phyloP scores from a whole-genome alignment of 768 basidiomycete genomes.

The Russula lepida region DNA sequence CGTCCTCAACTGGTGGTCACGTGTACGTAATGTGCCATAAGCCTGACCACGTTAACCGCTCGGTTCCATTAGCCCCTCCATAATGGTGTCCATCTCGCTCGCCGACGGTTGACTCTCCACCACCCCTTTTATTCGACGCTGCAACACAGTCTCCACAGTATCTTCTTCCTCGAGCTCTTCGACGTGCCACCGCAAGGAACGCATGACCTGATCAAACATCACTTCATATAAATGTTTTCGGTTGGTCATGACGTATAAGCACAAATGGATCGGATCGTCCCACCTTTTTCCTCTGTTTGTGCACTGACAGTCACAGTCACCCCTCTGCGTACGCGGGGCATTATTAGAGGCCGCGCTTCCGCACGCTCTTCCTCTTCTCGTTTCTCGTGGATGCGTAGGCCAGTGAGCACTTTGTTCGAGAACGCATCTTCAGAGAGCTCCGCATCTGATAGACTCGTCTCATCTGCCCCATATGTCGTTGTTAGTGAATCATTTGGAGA shows the following conservation, averaged over 20 bases:
- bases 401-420: conserved; percentile 29
- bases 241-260: neutral
- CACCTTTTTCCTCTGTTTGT: conserved; percentile 34
- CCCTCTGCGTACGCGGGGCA: conserved; percentile 25
- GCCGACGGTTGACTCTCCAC: conserved; percentile 31
- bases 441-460: conserved; percentile 36
- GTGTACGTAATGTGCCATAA: neutral
- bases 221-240: conserved; percentile 23
- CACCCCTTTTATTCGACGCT: conserved; percentile 31
- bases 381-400: conserved; percentile 30
- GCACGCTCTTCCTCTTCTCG: conserved; percentile 33
- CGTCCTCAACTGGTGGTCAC: conserved; percentile 5
- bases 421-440: conserved; percentile 33
- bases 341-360: conserved; percentile 27
- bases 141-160: conserved; percentile 33
- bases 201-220: conserved; percentile 33
- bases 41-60: neutral
- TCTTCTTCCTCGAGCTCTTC: conserved; percentile 39
- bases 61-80: conserved; percentile 34
- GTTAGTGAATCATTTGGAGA: conserved; percentile 42
- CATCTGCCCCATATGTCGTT: conserved; percentile 40
- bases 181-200: conserved; percentile 31
- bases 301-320: conserved; percentile 22
- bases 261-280: neutral
- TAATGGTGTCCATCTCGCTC: conserved; percentile 33